A percentile compares a stretch with the other conserved stretches of the same genome.
Evolutionary conservation across 305 asterid species (phyloP).

Genomic region (Caryopteris hybrid): DNA sequence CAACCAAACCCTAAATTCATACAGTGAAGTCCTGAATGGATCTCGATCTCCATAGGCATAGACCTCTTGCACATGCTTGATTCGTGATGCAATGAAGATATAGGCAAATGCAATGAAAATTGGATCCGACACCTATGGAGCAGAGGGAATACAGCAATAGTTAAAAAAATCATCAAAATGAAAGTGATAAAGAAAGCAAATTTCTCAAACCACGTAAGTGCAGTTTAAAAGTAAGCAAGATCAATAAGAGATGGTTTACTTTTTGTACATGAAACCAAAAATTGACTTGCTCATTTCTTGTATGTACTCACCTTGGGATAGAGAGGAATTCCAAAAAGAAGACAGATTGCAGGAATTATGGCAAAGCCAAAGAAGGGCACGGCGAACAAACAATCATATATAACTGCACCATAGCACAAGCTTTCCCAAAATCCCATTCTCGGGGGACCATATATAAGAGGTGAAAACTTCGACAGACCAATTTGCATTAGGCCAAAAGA

Average conservation of each 20-base stretch:
- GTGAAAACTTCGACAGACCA: conserved; percentile 40
- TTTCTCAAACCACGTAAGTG: no score
- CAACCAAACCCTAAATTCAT: conserved; percentile 40
- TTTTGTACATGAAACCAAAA: background rate
- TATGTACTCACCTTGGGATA: conserved; percentile 25
- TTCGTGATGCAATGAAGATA: conserved; percentile 27
- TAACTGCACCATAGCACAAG: conserved; percentile 36
- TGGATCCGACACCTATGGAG: conserved; percentile 29
- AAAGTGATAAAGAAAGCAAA: background rate
- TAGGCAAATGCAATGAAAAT: conserved; percentile 25
- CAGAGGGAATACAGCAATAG: background rate
- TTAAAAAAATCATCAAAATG: background rate
- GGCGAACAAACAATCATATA: conserved; percentile 25
- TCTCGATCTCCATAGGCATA: conserved; percentile 27
- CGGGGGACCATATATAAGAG: conserved; percentile 42
- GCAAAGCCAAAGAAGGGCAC: conserved; percentile 49
- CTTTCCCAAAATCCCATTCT: conserved; percentile 49
- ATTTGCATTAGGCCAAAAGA: conserved; percentile 41
- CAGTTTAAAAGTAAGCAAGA: no score
- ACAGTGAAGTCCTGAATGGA: conserved; percentile 12
- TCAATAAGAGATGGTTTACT: background rate
- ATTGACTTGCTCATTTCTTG: no score
- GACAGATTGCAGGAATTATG: conserved; percentile 33
- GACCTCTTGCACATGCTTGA: conserved; percentile 40
- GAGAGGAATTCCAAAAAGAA: conserved; percentile 30